A percentile compares a stretch with the other conserved stretches of the same genome.
Conservation (phyloP, 2,329 filamentous ascomycete genomes). For the Diaporthe sp. region DNA sequence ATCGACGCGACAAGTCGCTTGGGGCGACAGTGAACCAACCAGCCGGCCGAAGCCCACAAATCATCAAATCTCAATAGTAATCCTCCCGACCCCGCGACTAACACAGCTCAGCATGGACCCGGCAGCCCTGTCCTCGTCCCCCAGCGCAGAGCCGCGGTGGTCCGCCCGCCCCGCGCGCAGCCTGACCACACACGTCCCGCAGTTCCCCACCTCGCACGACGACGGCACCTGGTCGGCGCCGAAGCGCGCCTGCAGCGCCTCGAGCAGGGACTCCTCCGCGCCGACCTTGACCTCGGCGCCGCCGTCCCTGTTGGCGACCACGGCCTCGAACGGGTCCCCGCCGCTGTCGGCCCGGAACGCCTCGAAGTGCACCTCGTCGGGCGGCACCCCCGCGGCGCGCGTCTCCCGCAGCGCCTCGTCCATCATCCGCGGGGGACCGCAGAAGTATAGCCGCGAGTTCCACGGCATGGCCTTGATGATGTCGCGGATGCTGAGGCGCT, state of each 20-base stretch:
- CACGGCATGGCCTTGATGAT: slow-evolving; percentile 63
- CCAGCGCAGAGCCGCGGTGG: slow-evolving; percentile 64
- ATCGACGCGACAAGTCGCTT: background rate
- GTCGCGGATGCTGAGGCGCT: slow-evolving; percentile 64
- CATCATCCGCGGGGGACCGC: slow-evolving; percentile 71
- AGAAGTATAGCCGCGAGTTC: slow-evolving; percentile 73
- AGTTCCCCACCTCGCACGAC: slow-evolving; percentile 69
- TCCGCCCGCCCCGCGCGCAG: slow-evolving; percentile 60
- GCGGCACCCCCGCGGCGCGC: slow-evolving; percentile 57
- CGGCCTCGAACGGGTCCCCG: slow-evolving; percentile 72
- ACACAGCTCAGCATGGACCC: slow-evolving; percentile 65
- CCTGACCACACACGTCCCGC: slow-evolving; percentile 64
- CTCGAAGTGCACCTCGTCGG: slow-evolving; percentile 72
- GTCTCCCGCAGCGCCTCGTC: slow-evolving; percentile 61
- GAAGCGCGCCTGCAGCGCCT: slow-evolving; percentile 60
- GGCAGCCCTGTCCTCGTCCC: slow-evolving; percentile 58
- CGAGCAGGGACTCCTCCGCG: slow-evolving; percentile 64
- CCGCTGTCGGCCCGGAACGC: slow-evolving; percentile 67
- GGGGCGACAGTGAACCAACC: background rate
- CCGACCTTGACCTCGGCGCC: slow-evolving; percentile 59
- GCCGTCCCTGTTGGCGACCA: slow-evolving; percentile 58
- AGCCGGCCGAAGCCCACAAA: too few species aligned
- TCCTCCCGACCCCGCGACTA: slow-evolving; percentile 64
- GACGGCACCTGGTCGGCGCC: slow-evolving; percentile 57
- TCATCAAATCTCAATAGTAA: slow-evolving; percentile 62